Evolutionary conservation across 2,329 filamentous ascomycete genomes (phyloP).

Genomic region (Fonsecaea nubica): DNA sequence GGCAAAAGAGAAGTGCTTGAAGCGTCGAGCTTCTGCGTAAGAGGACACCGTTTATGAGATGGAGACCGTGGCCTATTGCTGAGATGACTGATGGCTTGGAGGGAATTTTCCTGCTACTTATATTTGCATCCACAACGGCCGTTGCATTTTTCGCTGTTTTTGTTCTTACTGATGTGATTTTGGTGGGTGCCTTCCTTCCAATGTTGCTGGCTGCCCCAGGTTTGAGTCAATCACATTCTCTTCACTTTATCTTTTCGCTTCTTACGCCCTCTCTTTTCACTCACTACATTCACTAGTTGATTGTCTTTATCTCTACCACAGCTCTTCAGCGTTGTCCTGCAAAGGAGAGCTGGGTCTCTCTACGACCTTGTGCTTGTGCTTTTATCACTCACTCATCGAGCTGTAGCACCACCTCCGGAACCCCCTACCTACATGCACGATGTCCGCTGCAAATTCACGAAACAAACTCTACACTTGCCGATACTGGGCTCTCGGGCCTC

Average conservation of each 20-base stretch:
- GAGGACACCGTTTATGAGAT: not conserved
- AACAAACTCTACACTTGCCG: conserved; percentile 33
- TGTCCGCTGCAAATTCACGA: not conserved
- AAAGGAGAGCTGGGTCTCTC: not conserved
- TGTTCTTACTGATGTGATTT: not conserved
- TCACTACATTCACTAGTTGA: not conserved
- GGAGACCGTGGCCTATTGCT: not conserved
- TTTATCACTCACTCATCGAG: not conserved
- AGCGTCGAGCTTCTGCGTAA: conserved; percentile 42
- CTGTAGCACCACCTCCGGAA: not conserved
- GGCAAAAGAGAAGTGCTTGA: conserved; percentile 42
- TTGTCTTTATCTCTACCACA: not conserved
- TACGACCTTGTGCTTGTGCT: not conserved
- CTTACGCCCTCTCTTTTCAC: not conserved
- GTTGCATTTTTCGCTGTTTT: not conserved
- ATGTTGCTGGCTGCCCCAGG: not conserved
- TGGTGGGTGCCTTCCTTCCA: not conserved
- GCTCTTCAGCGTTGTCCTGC: not conserved
- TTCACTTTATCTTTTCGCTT: not conserved
- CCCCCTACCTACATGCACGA: not conserved
- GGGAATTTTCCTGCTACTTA: not conserved
- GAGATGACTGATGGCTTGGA: conserved; percentile 1
- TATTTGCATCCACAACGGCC: not conserved
- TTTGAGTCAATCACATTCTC: not conserved
- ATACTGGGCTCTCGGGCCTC: conserved; percentile 38